phyloP scores from a whole-genome alignment of 768 basidiomycete species.

The Pisolithus microcarpus region DNA sequence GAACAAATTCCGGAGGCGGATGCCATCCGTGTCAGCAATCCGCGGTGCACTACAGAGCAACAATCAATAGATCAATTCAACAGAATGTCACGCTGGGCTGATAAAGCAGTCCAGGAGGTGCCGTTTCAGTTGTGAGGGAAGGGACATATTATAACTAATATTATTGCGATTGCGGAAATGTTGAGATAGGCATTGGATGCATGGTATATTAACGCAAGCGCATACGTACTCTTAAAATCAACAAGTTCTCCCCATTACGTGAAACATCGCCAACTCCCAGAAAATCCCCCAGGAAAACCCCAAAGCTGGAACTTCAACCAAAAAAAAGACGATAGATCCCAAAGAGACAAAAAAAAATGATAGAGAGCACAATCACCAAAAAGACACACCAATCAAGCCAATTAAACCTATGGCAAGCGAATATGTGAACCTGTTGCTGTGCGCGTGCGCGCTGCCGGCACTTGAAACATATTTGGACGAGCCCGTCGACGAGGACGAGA shows the following conservation, averaged over 20 bases:
- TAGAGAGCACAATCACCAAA: not conserved
- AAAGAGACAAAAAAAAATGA: not conserved
- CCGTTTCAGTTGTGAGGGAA: not conserved
- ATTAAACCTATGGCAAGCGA: conserved; percentile 7
- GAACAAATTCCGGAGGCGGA: conserved; percentile 53
- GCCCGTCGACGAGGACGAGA: not conserved
- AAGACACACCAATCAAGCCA: conserved; percentile 1
- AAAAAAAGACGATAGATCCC: not conserved
- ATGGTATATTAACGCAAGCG: no score
- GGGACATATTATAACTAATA: not conserved
- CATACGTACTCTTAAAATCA: no score
- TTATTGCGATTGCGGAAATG: no score
- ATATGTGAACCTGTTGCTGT: not conserved
- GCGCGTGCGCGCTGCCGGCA: not conserved
- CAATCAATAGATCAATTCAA: conserved; percentile 24
- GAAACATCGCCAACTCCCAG: not conserved
- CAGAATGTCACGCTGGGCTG: conserved; percentile 11
- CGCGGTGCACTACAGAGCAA: conserved; percentile 43
- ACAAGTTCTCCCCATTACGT: not conserved
- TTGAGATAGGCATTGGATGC: no score
- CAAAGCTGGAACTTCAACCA: not conserved
- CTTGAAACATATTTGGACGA: conserved; percentile 5
- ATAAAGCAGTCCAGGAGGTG: not conserved
- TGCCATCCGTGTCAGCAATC: conserved; percentile 45
- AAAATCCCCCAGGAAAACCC: not conserved